Conservation (phyloP, 768 basidiomycete species). For the Rhodotorula babjevae region DNA sequence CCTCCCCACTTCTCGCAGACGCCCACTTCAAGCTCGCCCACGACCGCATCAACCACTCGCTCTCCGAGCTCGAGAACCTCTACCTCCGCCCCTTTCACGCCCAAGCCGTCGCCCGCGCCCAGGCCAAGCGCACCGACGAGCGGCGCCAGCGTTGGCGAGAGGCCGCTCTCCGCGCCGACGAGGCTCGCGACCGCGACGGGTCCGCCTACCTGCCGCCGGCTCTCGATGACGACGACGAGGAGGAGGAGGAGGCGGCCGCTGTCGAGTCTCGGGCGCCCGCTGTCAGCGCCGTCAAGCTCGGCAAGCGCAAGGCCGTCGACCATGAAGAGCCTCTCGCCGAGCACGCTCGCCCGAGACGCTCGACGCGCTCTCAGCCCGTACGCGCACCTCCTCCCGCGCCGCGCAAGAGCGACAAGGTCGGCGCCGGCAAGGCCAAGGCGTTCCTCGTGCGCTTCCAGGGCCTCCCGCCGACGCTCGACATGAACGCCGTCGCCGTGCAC, state of each 20-base stretch:
- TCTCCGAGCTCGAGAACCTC: slow-evolving; percentile 5
- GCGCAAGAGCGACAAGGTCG: no score
- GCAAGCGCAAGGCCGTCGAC: slow-evolving; percentile 4
- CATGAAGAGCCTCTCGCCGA: no score
- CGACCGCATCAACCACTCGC: not conserved
- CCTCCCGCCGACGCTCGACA: not conserved
- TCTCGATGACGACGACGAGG: not conserved
- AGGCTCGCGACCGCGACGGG: not conserved
- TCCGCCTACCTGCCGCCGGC: no score
- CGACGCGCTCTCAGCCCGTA: not conserved
- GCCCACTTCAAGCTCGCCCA: not conserved
- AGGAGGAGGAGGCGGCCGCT: not conserved
- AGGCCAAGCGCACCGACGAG: not conserved
- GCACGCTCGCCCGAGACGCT: not conserved
- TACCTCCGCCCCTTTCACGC: not conserved
- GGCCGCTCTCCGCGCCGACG: not conserved
- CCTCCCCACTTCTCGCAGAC: not conserved
- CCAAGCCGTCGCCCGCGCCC: not conserved
- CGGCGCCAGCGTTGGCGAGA: not conserved
- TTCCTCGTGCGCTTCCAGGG: not conserved
- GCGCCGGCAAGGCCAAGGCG: not conserved
- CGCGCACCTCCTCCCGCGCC: no score
- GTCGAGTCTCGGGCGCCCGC: no score
- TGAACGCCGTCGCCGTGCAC: not conserved
- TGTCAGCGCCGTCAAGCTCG: not conserved